Evolutionary conservation across 192 early-diverging fungal species (phyloP), one percentile per base, ranked within the genome.

Genomic region (Coemansia sp.): DNA sequence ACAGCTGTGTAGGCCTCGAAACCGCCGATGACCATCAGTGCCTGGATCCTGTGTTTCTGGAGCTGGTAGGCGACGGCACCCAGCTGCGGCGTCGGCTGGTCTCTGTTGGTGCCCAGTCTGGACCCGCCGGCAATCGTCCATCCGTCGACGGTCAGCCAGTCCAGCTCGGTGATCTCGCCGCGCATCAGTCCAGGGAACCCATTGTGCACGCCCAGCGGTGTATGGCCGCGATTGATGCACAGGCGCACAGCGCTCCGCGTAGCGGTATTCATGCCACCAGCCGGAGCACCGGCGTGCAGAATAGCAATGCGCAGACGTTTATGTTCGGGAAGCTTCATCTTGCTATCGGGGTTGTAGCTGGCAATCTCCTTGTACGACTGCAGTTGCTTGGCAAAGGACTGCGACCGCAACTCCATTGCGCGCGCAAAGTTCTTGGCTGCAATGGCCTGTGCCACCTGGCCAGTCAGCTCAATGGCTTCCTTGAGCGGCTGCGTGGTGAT

Each of bases 241-340:
- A 91, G 85, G 19, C 93, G 88, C 31, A 90, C 94, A 1, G 88
- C 89, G 14, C 87, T 87, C 29, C 95, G 87, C 3, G 94, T 96
- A 2, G 96, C 96, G 33, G 95, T 87, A 76, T 97, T 98, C 94
- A 97, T 96, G 36, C 96, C 96, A 47, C 93, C 94, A 14, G 96
- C 96, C 19, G 96, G 96, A 19, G 96, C 96, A 50, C 96, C 96
- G 17, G 91, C 86, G 62, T 97, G 94, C 37, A 96, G 77, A 61
- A 98, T 95, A 55, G 87, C 96, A 36, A 98, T 88, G 41, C 94
- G 87, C 33, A 98, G 70, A 8, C 84, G 71, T 66, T 87, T 65
- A 25, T 64, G 38, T n/a, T 70, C 64, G n/a, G 70, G 72, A 29
- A 75, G 61, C 53, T 61, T 64, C 62, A 79, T 65, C 64, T 72